Evolutionary conservation across 2,329 filamentous ascomycete genomes (phyloP), one percentile per base, ranked within the genome.

Genomic region (Alternaria tenuissima): DNA sequence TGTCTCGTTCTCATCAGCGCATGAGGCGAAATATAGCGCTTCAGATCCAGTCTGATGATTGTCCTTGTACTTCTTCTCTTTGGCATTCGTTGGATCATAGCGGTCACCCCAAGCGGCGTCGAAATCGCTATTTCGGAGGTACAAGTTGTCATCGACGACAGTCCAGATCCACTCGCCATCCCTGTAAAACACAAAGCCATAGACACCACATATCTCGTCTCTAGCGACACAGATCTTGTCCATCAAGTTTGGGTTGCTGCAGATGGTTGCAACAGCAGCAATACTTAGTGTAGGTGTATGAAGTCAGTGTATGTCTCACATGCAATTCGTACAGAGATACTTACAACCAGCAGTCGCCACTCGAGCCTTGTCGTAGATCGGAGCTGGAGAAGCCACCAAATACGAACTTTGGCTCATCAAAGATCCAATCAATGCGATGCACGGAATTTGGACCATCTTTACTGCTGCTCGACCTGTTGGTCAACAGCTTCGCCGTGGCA

Each of bases 81-180:
- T 88, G 85, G 46, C 61, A 16, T 73, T 76, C 38, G 66, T 75
- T 16, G 64, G 92, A 87, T 74, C 92, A 86, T 76, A 93, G 85
- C 67, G 91, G 83, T 46, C 92, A 80, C 62, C 90, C 84, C 46
- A 90, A 84, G 76, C 90, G 67, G 76, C 90, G 68, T 95, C 91
- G 82, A 92, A 96, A 73, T 91, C 90, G 1, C 89, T 88, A 0
- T 89, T 89, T 39, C 86, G 89, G 24, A 96, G 85, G 75, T 91
- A 96, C 0, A 97, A 84, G 77, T 96, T 95, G 77, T 97, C 93
- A 72, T 97, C 94, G 54, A 97, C 87, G 52, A 97, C 94, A 47
- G 91, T 94, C 74, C 92, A 93, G 59, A 94, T 91, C 93, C 93
- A 97, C 49, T 79, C 76, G 36, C 78, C 78, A 44, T 80, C 78